These are phyloP conservation scores for Jamesozyma rosinii DNA, from an alignment of 805 yeast genomes.

Conservation along the genomic window DNA sequence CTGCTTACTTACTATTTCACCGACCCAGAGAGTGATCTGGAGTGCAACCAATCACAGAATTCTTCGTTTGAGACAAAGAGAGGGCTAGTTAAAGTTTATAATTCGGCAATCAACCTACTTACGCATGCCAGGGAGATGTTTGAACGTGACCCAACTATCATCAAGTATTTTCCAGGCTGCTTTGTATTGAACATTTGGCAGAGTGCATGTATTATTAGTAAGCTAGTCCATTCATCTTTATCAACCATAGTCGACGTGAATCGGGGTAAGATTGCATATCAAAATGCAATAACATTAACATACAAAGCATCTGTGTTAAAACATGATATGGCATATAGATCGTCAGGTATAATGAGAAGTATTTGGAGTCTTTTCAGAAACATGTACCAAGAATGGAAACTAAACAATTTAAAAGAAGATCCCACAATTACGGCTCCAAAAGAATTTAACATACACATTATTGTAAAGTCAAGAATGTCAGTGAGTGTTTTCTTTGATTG, in stretches of 20 bases:
- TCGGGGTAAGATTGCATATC: constrained; percentile 62
- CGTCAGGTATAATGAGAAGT: constrained; percentile 87
- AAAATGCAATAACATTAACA: constrained; percentile 56
- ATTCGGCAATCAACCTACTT: constrained; percentile 65
- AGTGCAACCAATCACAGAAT: constrained; percentile 10
- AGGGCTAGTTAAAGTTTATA: constrained; percentile 69
- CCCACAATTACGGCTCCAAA: background rate
- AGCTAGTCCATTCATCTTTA: constrained; percentile 67
- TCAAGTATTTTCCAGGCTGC: constrained; percentile 75
- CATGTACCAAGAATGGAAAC: constrained; percentile 45
- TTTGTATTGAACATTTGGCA: constrained; percentile 84
- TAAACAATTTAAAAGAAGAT: constrained; percentile 9
- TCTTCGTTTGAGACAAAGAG: constrained; percentile 50
- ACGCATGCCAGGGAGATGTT: constrained; percentile 59
- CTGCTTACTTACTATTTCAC: constrained; percentile 72
- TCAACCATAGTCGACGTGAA: constrained; percentile 56
- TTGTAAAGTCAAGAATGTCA: constrained; percentile 75
- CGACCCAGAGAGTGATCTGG: constrained; percentile 31
- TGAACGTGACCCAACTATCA: constrained; percentile 48
- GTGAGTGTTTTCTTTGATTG: constrained; percentile 91
- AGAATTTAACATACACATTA: constrained; percentile 37
- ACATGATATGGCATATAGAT: constrained; percentile 87
- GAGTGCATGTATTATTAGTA: constrained; percentile 74
- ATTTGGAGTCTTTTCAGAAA: constrained; percentile 82
- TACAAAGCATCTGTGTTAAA: constrained; percentile 76